A percentile compares a stretch with the other conserved stretches of the same genome.
phyloP scores from a whole-genome alignment of 495 filamentous ascomycete genomes.

The Trichocladium uniseriatum region DNA sequence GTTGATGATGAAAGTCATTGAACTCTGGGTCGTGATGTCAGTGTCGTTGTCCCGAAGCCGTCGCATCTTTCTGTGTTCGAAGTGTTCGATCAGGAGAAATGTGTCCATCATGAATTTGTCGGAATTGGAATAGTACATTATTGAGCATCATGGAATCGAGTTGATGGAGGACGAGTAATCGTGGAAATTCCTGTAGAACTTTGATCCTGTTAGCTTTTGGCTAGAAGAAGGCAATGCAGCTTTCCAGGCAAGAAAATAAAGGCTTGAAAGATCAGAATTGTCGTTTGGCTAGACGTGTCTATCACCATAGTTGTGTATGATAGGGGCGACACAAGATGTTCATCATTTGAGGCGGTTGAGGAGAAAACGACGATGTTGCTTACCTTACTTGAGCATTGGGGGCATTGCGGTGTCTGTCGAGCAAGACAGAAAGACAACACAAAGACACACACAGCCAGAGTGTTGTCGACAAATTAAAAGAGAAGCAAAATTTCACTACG shows the following conservation, averaged over 20 bases:
- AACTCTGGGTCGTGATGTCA: background rate
- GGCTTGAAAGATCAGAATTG: conserved; percentile 50
- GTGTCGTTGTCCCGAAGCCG: background rate
- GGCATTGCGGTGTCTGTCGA: too few relatives aligned
- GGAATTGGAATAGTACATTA: conserved; percentile 59
- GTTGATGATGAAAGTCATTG: background rate
- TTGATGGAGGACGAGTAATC: background rate
- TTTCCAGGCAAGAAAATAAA: conserved; percentile 1
- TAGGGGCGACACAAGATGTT: conserved; percentile 82
- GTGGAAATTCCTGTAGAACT: conserved; percentile 8
- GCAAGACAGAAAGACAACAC: background rate
- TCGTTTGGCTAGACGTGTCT: conserved; percentile 92
- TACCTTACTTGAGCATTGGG: conserved; percentile 22
- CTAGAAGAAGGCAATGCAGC: background rate
- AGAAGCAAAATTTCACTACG: too few relatives aligned
- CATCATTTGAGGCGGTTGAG: conserved; percentile 54
- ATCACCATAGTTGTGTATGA: conserved; percentile 78
- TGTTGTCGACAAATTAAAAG: too few relatives aligned
- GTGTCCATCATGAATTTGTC: conserved; percentile 38
- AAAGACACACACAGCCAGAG: too few relatives aligned
- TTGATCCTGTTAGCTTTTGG: conserved; percentile 11
- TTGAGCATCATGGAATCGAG: conserved; percentile 44
- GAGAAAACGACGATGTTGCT: conserved; percentile 5
- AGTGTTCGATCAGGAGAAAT: conserved; percentile 34
- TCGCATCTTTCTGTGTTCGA: background rate